Evolutionary conservation across 1,139 yeast species (phyloP), one percentile per base, ranked within the genome.

Genomic region (Yamadazyma trypodendri): DNA sequence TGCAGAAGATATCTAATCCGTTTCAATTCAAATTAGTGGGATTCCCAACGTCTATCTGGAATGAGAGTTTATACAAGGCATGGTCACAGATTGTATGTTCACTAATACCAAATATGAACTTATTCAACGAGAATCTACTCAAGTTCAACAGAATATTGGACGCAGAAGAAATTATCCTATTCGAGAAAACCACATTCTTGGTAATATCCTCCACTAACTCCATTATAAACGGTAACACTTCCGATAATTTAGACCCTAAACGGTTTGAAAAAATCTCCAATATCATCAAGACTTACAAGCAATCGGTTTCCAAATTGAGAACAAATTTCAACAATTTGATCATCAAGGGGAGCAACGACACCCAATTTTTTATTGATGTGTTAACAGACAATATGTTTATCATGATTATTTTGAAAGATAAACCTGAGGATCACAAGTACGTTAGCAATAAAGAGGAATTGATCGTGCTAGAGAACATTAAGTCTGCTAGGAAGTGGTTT

Each of bases 31-130:
- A 79, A 40, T 68, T 89, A 31, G 77, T 78, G n/a, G 97, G 97
- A 7, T 90, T 89, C 56, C 92, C 97, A 6, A 92, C 98, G 0
- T 86, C 96, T 3, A 92, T 92, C 42, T 92, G 98, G 98, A 97
- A 92, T 61, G 98, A 92, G 60, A 82, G 95, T 54, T 71, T 92
- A 45, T 92, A 90, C 61, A 87, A 85, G 60, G 98, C 98, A 0
- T 92, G 99, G 99, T 86, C 96, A 3, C 86, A 84, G 39, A 92
- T 92, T 44, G 97, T 92, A 25, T 89, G 97, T 56, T 85, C 97
- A 2, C 72, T 92, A 49, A 90, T 92, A 43, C 97, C 98, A 8
- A 92, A 94, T 56, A 90, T 92, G 79, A 75, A 79, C 35, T 63
- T 80, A 13, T 86, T 89, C 56, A 92, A 90, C 59, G 77, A 78